Conservation (phyloP, 1,284 basidiomycete genomes). For the Ustilago loliicola region DNA sequence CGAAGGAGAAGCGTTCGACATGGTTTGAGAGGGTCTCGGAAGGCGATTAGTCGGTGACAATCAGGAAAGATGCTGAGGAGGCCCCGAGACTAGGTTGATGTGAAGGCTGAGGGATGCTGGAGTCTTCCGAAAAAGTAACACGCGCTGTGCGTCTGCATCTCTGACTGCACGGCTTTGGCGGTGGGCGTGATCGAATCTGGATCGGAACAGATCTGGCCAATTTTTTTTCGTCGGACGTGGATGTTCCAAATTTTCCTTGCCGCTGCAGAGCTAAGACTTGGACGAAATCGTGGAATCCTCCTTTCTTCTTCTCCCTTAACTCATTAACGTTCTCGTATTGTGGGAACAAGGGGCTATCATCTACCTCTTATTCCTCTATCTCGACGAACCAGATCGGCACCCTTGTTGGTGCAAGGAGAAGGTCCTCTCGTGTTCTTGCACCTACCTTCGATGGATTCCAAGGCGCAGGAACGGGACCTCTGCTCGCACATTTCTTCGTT, state of each 20-base stretch:
- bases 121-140: conserved; percentile 11
- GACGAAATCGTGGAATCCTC: not conserved
- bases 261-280: not conserved
- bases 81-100: not conserved
- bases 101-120: not conserved
- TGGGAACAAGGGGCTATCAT: conserved; percentile 51
- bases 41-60: not conserved
- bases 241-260: conserved; percentile 2
- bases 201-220: not conserved
- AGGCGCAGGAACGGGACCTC: conserved; percentile 51
- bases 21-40: conserved; percentile 2
- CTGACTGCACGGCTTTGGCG: conserved; percentile 25
- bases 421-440: conserved; percentile 50
- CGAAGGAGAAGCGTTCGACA: conserved; percentile 38
- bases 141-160: conserved; percentile 8
- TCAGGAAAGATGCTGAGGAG: not conserved
- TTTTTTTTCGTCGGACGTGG: conserved; percentile 1
- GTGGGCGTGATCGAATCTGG: conserved; percentile 5
- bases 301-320: conserved; percentile 49
- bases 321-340: conserved; percentile 63
- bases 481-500: conserved; percentile 40
- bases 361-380: conserved; percentile 59
- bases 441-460: conserved; percentile 18
- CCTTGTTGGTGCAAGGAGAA: conserved; percentile 24
- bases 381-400: conserved; percentile 59